Evolutionary conservation across 2,329 filamentous ascomycete species (phyloP).

Genomic region (Colletotrichum scovillei): DNA sequence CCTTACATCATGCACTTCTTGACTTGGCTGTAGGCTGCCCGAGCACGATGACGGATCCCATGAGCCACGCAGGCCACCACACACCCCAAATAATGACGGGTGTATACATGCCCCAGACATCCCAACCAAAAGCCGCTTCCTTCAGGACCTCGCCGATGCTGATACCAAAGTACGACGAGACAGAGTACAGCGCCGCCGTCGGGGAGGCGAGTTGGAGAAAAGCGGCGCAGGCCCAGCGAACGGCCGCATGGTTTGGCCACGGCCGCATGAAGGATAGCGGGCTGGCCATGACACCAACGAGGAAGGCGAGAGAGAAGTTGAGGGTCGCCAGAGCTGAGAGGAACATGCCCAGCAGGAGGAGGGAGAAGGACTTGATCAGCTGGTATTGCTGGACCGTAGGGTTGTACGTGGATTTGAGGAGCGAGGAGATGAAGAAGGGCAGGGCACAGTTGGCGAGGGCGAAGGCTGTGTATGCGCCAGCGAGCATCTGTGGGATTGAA

Average conservation of each 20-base stretch:
- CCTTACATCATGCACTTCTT: not conserved
- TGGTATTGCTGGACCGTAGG: conserved; percentile 77
- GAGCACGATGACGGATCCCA: conserved; percentile 67
- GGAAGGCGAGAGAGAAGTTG: conserved; percentile 91
- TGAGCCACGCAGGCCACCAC: conserved; percentile 94
- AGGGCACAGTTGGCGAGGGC: conserved; percentile 64
- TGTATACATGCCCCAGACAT: conserved; percentile 90
- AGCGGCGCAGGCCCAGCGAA: conserved; percentile 56
- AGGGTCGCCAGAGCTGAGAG: conserved; percentile 93
- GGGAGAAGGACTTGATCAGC: conserved; percentile 88
- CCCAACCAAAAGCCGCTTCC: conserved; percentile 87
- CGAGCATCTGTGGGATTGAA: conserved; percentile 17
- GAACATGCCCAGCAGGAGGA: conserved; percentile 92
- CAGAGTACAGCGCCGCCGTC: conserved; percentile 63
- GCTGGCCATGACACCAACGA: conserved; percentile 81
- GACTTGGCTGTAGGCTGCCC: conserved; percentile 42
- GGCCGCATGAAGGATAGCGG: conserved; percentile 82
- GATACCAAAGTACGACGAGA: conserved; percentile 53
- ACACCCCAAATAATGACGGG: conserved; percentile 92
- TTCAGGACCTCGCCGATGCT: conserved; percentile 70
- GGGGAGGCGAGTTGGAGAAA: conserved; percentile 73
- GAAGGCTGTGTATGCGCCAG: conserved; percentile 67
- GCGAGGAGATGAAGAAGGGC: conserved; percentile 65
- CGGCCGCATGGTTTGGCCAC: conserved; percentile 50
- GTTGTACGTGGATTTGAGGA: conserved; percentile 62